These are phyloP conservation scores for Hypoxylon sp. DNA, from an alignment of 2,329 filamentous ascomycete species.

Conservation along the genomic window DNA sequence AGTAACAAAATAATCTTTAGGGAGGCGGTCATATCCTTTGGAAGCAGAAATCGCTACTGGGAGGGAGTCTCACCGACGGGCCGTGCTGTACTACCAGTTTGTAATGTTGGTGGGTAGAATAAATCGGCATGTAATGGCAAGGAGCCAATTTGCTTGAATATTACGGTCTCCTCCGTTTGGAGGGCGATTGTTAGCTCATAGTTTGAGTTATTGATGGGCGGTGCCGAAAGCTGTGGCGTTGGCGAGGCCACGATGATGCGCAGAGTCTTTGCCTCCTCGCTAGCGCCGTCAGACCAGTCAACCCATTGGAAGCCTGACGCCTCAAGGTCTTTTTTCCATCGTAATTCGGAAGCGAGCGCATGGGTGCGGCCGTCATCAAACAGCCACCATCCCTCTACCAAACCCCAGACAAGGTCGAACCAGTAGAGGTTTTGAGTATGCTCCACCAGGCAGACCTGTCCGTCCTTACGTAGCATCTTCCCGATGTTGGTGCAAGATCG, in stretches of 20 bases:
- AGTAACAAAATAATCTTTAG: background rate
- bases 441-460: slow-evolving; percentile 53
- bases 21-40: background rate
- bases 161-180: slow-evolving; percentile 35
- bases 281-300: slow-evolving; percentile 48
- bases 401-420: slow-evolving; percentile 54
- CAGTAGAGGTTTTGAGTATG: slow-evolving; percentile 49
- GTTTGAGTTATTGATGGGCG: background rate
- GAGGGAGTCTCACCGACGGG: slow-evolving; percentile 21
- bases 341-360: slow-evolving; percentile 39
- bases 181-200: slow-evolving; percentile 2
- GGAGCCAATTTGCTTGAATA: slow-evolving; percentile 44
- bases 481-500: slow-evolving; percentile 49
- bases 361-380: slow-evolving; percentile 52
- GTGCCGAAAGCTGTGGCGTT: slow-evolving; percentile 6
- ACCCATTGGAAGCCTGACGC: slow-evolving; percentile 48
- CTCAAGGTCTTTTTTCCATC: slow-evolving; percentile 47
- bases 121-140: slow-evolving; percentile 52
- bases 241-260: slow-evolving; percentile 47
- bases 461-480: slow-evolving; percentile 51
- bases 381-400: slow-evolving; percentile 57
- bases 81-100: slow-evolving; percentile 26
- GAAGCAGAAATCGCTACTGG: background rate
- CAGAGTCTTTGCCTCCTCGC: slow-evolving; percentile 43
- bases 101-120: slow-evolving; percentile 51